Percentiles rank a stretch among this genome's conserved stretches.
Evolutionary conservation across 2,329 filamentous ascomycete species (phyloP).

Genomic region (Alternaria incomplexa): DNA sequence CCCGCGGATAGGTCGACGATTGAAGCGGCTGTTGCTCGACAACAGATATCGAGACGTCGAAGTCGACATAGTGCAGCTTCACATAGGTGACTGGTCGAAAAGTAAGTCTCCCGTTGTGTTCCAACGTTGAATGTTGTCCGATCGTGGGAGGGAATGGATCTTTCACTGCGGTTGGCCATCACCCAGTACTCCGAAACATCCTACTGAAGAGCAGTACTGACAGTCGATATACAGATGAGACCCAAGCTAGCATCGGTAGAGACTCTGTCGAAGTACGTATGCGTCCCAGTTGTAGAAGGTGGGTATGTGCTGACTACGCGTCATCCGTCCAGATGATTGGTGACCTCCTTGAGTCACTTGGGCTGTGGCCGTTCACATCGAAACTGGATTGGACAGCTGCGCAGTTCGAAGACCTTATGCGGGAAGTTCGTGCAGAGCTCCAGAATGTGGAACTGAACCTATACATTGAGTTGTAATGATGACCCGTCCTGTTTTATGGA

Average conservation of each 20-base stretch:
- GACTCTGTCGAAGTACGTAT: conserved; percentile 23
- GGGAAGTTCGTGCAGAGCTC: conserved; percentile 37
- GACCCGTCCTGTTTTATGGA: neutral
- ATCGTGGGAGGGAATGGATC: neutral
- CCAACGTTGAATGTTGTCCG: neutral
- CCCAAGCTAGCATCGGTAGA: conserved; percentile 36
- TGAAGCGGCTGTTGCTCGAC: conserved; percentile 37
- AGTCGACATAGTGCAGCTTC: conserved; percentile 37
- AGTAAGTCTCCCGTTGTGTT: conserved; percentile 27
- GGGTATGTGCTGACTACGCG: neutral
- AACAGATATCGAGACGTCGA: conserved; percentile 42
- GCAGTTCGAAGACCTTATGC: conserved; percentile 38
- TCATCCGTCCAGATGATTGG: conserved; percentile 29
- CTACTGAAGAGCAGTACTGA: conserved; percentile 3
- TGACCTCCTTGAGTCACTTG: conserved; percentile 45
- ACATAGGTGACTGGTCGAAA: conserved; percentile 47
- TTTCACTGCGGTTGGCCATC: neutral
- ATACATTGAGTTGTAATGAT: conserved; percentile 45
- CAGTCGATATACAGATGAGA: conserved; percentile 30
- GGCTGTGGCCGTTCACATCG: conserved; percentile 46
- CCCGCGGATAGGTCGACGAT: conserved; percentile 40
- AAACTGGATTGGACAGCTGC: conserved; percentile 39
- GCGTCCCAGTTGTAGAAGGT: neutral
- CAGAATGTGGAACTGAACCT: conserved; percentile 38
- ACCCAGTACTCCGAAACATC: neutral